Conservation (phyloP, 768 basidiomycete species). For the Candolleomyces efflorescens region DNA sequence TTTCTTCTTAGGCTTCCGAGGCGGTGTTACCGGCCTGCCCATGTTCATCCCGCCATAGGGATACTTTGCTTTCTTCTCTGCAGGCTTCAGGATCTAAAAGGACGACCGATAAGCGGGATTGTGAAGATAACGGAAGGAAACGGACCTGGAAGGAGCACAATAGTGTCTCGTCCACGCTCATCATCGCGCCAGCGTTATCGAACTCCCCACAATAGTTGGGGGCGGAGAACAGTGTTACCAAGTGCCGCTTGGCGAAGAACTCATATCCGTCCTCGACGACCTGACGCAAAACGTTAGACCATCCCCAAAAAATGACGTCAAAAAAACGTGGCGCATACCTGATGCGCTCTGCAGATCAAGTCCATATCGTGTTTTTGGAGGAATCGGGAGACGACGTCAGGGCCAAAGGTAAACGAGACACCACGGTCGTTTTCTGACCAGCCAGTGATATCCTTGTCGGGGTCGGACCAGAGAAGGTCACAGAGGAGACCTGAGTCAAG, state of each 20-base stretch:
- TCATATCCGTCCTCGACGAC: constrained; percentile 99
- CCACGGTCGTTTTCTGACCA: constrained; percentile 99
- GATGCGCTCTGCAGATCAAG: constrained; percentile 96
- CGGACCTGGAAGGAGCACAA: constrained; percentile 96
- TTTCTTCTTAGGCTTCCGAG: constrained; percentile 98
- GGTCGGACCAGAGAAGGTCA: constrained; percentile 98
- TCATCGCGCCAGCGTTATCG: constrained; percentile 99
- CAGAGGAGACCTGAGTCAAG: constrained; percentile 72
- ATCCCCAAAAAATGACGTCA: constrained; percentile 2
- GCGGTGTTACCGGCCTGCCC: constrained; percentile 89
- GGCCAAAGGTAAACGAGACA: constrained; percentile 98
- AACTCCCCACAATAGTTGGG: constrained; percentile 97
- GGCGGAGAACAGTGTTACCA: constrained; percentile 96
- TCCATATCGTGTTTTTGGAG: constrained; percentile 99
- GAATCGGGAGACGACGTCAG: constrained; percentile 97
- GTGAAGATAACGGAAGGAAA: not conserved
- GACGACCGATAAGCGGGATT: constrained; percentile 1
- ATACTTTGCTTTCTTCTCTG: constrained; percentile 97
- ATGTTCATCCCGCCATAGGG: constrained; percentile 85
- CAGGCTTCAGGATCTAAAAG: constrained; percentile 90
- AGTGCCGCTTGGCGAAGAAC: constrained; percentile 96
- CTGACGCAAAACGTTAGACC: constrained; percentile 31
- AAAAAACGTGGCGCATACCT: constrained; percentile 48
- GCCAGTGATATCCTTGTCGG: constrained; percentile 98
- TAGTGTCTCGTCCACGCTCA: constrained; percentile 97